Conservation (phyloP, 331 rosid genomes). For the Quercus phellos region DNA sequence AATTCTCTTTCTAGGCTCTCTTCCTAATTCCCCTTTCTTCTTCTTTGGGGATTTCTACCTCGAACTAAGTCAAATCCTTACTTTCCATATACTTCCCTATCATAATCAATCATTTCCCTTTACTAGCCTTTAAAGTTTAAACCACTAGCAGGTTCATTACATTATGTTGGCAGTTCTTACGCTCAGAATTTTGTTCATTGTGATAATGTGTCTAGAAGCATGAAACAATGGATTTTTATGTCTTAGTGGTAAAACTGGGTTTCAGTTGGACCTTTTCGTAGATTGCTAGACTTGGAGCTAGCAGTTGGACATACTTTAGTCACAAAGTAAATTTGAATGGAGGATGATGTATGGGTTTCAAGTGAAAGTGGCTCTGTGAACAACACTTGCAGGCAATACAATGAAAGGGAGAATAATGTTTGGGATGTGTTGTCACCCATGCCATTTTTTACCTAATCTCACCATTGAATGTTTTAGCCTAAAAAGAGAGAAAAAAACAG, state of each 20-base stretch:
- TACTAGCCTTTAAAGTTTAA: too few relatives aligned
- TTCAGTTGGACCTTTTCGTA: neutral
- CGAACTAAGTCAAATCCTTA: too few relatives aligned
- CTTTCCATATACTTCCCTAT: too few relatives aligned
- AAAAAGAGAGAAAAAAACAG: too few relatives aligned
- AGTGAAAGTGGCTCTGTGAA: neutral
- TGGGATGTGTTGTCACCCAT: neutral
- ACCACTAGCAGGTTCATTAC: too few relatives aligned
- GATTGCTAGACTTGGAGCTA: neutral
- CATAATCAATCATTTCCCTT: too few relatives aligned
- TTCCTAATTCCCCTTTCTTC: too few relatives aligned
- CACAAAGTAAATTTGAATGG: neutral
- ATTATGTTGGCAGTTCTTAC: neutral
- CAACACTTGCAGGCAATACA: neutral
- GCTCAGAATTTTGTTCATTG: neutral
- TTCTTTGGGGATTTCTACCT: too few relatives aligned
- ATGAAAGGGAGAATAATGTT: neutral
- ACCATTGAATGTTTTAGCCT: too few relatives aligned
- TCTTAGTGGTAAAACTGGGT: neutral
- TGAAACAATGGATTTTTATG: neutral
- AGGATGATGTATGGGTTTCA: neutral
- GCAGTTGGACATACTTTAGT: neutral
- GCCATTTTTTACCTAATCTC: too few relatives aligned
- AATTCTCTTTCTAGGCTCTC: too few relatives aligned
- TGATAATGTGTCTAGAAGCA: neutral